Base-by-base conservation (phyloP, 2,329 filamentous ascomycete species). In the Exserohilum rostratum region DNA sequence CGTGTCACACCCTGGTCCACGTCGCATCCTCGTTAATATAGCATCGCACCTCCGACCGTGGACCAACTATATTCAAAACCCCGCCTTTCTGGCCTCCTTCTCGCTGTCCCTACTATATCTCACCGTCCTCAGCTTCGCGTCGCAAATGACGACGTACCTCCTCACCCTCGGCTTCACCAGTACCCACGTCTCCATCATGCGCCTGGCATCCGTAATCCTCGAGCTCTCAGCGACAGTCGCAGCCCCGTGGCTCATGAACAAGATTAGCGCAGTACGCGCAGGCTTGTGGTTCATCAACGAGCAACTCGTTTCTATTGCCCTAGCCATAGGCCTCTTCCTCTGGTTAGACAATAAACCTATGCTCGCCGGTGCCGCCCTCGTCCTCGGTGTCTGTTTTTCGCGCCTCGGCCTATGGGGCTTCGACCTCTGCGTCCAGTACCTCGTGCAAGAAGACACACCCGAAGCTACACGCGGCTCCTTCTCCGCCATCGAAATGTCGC, bases 231-330 rank as follows among this genome's bases (percentile, higher is more conserved):
- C 87, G 0, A 89, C 87, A 0, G 87, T 83, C 79, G 67, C 82
- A 0, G 84, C 82, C 0, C 87, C 87, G 0, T 73, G 76, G 50
- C 67, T 87, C 12, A 86, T 86, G 79, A 63, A 62, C 2, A 69
- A 66, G 3, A 79, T 81, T 5, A 78, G 79, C 18, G 67, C 78
- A 1, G 77, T 90, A 6, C 78, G 90, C n/a, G 80, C 83, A 0
- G 90, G 89, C 0, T 78, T 91, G 3, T 92, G 90, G 90, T 86
- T 85, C 58, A 68, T 88, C 9, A 86, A 82, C 50, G 90, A 86
- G 83, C 88, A 91, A 67, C 77, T 88, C n/a, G 52, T 77, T 2
- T 86, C 82, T 42, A 57, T 85, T 62, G 60, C 77, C 68, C 68
- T 82, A 46, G 60, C 77, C 64, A 69, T 76, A 17, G 61, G 61